Evolutionary conservation across 768 basidiomycete species (phyloP).

Genomic region (Gymnopilus junonius): DNA sequence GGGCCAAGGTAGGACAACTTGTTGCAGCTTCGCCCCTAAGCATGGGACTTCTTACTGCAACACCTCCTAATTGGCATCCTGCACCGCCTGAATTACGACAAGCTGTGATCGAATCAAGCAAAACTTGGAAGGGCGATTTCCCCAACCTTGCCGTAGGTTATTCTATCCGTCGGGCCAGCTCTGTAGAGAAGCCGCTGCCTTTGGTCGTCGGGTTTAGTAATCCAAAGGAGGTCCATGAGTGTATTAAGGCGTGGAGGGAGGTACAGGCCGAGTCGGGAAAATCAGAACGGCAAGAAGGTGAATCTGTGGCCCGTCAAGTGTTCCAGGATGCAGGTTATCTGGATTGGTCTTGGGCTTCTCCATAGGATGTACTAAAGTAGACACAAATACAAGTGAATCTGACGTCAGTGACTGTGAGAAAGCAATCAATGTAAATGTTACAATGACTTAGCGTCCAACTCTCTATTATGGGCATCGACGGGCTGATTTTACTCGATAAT

Average conservation of each 20-base stretch:
- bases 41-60: constrained; percentile 75
- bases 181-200: constrained; percentile 49
- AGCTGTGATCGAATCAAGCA: constrained; percentile 44
- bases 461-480: constrained; percentile 74
- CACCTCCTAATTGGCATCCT: constrained; percentile 76
- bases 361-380: constrained; percentile 24
- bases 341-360: constrained; percentile 79
- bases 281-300: constrained; percentile 44
- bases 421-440: background rate
- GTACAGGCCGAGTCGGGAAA: constrained; percentile 42
- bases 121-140: constrained; percentile 50
- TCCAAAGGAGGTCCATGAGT: constrained; percentile 76
- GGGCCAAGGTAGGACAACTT: constrained; percentile 71
- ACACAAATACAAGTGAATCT: background rate
- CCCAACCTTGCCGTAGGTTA: constrained; percentile 77
- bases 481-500: constrained; percentile 78
- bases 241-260: constrained; percentile 69
- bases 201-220: constrained; percentile 75
- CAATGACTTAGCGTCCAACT: background rate
- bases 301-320: constrained; percentile 44
- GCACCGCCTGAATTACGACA: constrained; percentile 56
- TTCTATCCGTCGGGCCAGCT: constrained; percentile 54
- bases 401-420: constrained; percentile 8
- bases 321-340: constrained; percentile 57
- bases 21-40: constrained; percentile 81